Percentiles rank a stretch among this genome's conserved stretches.
Conservation (phyloP, 352 stramenopile species). For the Pythium brachiatum region DNA sequence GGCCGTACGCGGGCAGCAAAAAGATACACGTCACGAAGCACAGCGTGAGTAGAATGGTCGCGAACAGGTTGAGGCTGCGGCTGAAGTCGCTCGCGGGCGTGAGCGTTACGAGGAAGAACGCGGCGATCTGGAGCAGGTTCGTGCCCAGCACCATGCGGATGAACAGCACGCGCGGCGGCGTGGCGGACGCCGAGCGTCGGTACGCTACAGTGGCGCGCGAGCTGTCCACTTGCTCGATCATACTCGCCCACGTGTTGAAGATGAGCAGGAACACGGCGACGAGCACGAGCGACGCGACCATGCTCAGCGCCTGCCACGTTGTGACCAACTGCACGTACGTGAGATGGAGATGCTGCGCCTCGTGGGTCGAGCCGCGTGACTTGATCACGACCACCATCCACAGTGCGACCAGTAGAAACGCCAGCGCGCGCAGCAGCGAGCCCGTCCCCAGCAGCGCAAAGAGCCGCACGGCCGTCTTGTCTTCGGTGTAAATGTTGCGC, state of each 20-base stretch:
- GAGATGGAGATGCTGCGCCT: conserved; percentile 49
- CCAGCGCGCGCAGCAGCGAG: conserved; percentile 36
- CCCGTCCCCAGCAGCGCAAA: conserved; percentile 54
- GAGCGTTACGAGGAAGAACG: conserved; percentile 39
- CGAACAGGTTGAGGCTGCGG: conserved; percentile 43
- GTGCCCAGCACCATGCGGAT: conserved; percentile 48
- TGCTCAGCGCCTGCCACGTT: conserved; percentile 48
- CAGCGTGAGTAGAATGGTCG: conserved; percentile 41
- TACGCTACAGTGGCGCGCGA: conserved; percentile 12
- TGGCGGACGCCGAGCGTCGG: conserved; percentile 15
- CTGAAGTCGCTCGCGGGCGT: conserved; percentile 30
- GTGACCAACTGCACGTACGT: conserved; percentile 61
- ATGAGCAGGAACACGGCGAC: conserved; percentile 54
- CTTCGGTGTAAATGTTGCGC: conserved; percentile 36
- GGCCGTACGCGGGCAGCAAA: conserved; percentile 49
- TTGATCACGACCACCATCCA: conserved; percentile 54
- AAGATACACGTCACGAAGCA: conserved; percentile 52
- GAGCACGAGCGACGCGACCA: conserved; percentile 41
- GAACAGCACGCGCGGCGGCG: conserved; percentile 48
- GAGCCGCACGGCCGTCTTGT: conserved; percentile 52
- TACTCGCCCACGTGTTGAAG: conserved; percentile 65
- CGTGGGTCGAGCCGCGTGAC: conserved; percentile 32
- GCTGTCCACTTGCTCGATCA: conserved; percentile 55
- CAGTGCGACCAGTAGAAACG: conserved; percentile 46
- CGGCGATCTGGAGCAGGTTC: conserved; percentile 47